Conservation (phyloP, 495 filamentous ascomycete genomes). For the Glonium stellatum region DNA sequence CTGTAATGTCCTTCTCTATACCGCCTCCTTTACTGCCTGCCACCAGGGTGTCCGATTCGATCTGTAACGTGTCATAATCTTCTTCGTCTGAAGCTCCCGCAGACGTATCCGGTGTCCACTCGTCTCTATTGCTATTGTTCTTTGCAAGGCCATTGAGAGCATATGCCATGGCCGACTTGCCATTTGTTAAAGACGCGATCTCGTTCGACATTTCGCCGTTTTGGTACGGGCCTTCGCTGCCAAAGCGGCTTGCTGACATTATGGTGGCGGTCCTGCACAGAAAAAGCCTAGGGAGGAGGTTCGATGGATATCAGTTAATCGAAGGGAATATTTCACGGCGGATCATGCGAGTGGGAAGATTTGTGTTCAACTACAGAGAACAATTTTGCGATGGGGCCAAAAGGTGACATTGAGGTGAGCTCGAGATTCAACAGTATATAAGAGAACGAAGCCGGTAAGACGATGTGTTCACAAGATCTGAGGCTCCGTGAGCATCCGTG, state of each 20-base stretch:
- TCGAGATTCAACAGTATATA: not conserved
- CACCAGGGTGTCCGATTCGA: not conserved
- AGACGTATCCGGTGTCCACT: conserved; percentile 1
- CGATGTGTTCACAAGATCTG: not conserved
- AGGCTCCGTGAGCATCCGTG: conserved; percentile 2
- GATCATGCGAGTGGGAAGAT: not conserved
- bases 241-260: not conserved
- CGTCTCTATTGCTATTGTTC: not conserved
- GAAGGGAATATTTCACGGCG: not conserved
- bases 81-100: not conserved
- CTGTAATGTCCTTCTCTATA: not conserved
- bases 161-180: conserved; percentile 3
- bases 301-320: not conserved
- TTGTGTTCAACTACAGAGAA: not conserved
- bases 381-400: not conserved
- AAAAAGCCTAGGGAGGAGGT: not conserved
- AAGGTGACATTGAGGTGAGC: conserved; percentile 1
- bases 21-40: not conserved
- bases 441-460: not conserved
- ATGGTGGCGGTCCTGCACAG: not conserved
- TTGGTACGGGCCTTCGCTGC: not conserved
- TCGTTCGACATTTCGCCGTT: not conserved
- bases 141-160: not conserved
- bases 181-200: conserved; percentile 1
- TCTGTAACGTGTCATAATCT: conserved; percentile 1